Conservation (phyloP, 495 filamentous ascomycete genomes). For the Penicillium nucicola region DNA sequence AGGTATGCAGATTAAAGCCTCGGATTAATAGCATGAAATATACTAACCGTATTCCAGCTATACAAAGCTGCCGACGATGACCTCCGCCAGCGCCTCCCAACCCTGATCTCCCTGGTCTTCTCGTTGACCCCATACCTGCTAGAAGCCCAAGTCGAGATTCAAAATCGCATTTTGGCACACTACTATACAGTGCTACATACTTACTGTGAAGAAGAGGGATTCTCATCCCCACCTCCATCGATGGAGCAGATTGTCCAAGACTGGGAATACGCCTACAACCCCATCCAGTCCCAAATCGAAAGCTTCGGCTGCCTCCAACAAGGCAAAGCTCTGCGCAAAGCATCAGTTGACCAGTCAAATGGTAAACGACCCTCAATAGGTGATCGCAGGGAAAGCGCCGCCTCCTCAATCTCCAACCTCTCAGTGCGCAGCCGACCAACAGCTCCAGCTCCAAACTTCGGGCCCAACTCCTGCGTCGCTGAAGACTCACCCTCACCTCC, state of each 20-base stretch:
- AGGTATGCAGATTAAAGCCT: constrained; percentile 42
- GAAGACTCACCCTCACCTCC: constrained; percentile 15
- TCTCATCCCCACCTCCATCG: constrained; percentile 69
- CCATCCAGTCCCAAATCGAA: constrained; percentile 69
- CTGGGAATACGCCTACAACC: constrained; percentile 66
- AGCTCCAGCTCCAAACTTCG: constrained; percentile 18
- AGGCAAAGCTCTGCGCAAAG: constrained; percentile 70
- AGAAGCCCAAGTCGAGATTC: constrained; percentile 69
- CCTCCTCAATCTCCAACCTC: constrained; percentile 4
- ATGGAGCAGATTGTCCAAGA: constrained; percentile 67
- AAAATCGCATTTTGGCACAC: constrained; percentile 78
- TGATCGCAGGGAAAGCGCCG: constrained; percentile 14
- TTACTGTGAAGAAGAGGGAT: constrained; percentile 68
- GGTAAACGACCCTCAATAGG: constrained; percentile 28
- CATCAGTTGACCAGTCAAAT: constrained; percentile 49
- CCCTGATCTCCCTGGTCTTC: constrained; percentile 69
- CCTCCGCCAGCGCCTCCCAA: constrained; percentile 71
- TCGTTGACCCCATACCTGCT: constrained; percentile 78
- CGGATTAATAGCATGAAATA: neutral
- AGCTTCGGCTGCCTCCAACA: constrained; percentile 63
- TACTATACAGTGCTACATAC: constrained; percentile 81
- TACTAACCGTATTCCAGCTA: constrained; percentile 47
- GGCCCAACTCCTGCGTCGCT: constrained; percentile 15
- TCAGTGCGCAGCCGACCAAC: constrained; percentile 12
- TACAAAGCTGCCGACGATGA: constrained; percentile 82